Percentiles rank a stretch among this genome's conserved stretches.
Evolutionary conservation across 805 yeast genomes (phyloP).

Genomic region (Starmera caribaea): DNA sequence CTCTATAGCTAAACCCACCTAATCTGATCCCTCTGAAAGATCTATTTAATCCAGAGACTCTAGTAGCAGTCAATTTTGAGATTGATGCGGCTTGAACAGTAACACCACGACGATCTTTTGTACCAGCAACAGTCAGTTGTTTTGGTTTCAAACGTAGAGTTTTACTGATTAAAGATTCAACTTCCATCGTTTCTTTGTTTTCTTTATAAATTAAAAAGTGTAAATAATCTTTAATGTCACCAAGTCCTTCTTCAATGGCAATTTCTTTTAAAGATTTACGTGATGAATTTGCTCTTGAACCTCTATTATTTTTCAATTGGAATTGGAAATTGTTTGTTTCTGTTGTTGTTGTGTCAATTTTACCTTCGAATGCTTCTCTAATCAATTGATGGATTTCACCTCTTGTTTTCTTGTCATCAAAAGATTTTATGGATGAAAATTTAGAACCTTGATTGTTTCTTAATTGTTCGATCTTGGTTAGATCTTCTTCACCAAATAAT

Average conservation of each 20-base stretch:
- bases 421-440: constrained; percentile 46
- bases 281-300: constrained; percentile 19
- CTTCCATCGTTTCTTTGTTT: constrained; percentile 96
- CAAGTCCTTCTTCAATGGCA: constrained; percentile 46
- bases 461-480: constrained; percentile 35
- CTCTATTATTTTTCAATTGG: constrained; percentile 35
- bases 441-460: constrained; percentile 35
- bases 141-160: constrained; percentile 68
- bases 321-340: constrained; percentile 55
- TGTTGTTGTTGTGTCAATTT: constrained; percentile 73
- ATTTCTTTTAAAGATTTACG: constrained; percentile 25
- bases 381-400: constrained; percentile 71
- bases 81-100: constrained; percentile 80
- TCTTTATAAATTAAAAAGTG: constrained; percentile 84
- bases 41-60: constrained; percentile 69
- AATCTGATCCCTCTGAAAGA: constrained; percentile 68
- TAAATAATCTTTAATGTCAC: constrained; percentile 59
- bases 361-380: constrained; percentile 63
- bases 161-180: constrained; percentile 63
- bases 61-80: constrained; percentile 56
- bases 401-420: constrained; percentile 63
- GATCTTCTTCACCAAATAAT: constrained; percentile 50
- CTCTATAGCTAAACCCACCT: constrained; percentile 69
- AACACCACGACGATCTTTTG: constrained; percentile 93
- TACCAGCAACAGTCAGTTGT: constrained; percentile 77